These are phyloP conservation scores for Naganishia friedmannii DNA, from an alignment of 768 basidiomycete species.

Conservation along the genomic window DNA sequence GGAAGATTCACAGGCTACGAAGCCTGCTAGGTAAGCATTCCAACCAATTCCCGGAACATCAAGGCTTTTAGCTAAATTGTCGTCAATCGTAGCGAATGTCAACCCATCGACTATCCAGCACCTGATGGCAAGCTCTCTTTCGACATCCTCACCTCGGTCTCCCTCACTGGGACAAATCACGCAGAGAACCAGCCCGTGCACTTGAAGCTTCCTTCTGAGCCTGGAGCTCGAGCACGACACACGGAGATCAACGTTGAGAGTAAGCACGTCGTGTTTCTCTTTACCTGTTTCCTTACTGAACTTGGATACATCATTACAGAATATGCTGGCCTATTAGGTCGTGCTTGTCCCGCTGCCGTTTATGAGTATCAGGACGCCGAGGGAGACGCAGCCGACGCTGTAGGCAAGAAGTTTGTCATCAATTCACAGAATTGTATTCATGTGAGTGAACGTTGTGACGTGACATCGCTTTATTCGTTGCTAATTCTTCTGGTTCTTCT, in stretches of 20 bases:
- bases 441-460: conserved; percentile 35
- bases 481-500: conserved; percentile 39
- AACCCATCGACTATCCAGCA: conserved; percentile 78
- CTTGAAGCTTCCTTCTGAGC: conserved; percentile 63
- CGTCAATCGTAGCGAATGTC: conserved; percentile 55
- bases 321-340: conserved; percentile 82
- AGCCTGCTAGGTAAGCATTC: conserved; percentile 57
- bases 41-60: neutral
- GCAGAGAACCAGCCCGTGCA: conserved; percentile 95
- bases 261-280: conserved; percentile 27
- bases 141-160: conserved; percentile 83
- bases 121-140: conserved; percentile 87
- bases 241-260: conserved; percentile 63
- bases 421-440: conserved; percentile 70
- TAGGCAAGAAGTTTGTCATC: conserved; percentile 85
- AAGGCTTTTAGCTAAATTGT: neutral
- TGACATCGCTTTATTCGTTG: neutral
- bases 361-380: conserved; percentile 90
- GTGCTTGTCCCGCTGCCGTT: conserved; percentile 89
- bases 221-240: conserved; percentile 63
- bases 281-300: neutral
- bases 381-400: conserved; percentile 60
- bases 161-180: conserved; percentile 90
- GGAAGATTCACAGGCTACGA: conserved; percentile 68
- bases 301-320: conserved; percentile 54